Evolutionary conservation across 768 basidiomycete species (phyloP).

Genomic region (Xerocomellus dryophilus): DNA sequence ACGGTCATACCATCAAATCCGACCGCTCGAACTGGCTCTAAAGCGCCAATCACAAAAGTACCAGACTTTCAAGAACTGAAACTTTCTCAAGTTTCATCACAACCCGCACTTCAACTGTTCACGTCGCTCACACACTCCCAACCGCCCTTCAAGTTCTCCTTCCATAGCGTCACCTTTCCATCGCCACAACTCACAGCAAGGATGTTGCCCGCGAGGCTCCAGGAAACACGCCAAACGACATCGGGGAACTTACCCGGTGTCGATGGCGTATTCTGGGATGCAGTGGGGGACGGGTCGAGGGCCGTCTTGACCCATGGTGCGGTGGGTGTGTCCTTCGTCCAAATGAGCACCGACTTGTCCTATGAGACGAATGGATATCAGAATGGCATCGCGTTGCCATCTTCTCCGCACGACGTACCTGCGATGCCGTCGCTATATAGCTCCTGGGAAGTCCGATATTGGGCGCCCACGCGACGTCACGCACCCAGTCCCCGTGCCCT

Average conservation of each 20-base stretch:
- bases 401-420: constrained; percentile 42
- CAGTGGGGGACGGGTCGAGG: constrained; percentile 65
- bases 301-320: constrained; percentile 77
- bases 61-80: too few relatives aligned
- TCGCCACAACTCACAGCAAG: constrained; percentile 97
- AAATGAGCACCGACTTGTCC: constrained; percentile 87
- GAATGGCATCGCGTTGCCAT: background rate
- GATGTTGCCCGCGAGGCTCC: constrained; percentile 95
- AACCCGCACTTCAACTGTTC: constrained; percentile 60
- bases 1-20: too few relatives aligned
- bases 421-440: constrained; percentile 95
- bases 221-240: constrained; percentile 97
- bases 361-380: constrained; percentile 14
- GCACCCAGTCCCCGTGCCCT: constrained; percentile 95
- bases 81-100: too few relatives aligned
- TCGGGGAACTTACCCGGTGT: constrained; percentile 86
- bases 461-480: constrained; percentile 99
- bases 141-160: constrained; percentile 89
- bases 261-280: constrained; percentile 41
- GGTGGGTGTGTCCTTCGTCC: constrained; percentile 80
- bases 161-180: constrained; percentile 97
- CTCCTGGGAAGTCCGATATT: constrained; percentile 92
- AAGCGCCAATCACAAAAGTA: too few relatives aligned
- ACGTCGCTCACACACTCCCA: constrained; percentile 99
- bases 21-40: too few relatives aligned